Evolutionary conservation across 352 stramenopile species (phyloP), one percentile per base, ranked within the genome.

Genomic region (Globisporangium paroecandrum): DNA sequence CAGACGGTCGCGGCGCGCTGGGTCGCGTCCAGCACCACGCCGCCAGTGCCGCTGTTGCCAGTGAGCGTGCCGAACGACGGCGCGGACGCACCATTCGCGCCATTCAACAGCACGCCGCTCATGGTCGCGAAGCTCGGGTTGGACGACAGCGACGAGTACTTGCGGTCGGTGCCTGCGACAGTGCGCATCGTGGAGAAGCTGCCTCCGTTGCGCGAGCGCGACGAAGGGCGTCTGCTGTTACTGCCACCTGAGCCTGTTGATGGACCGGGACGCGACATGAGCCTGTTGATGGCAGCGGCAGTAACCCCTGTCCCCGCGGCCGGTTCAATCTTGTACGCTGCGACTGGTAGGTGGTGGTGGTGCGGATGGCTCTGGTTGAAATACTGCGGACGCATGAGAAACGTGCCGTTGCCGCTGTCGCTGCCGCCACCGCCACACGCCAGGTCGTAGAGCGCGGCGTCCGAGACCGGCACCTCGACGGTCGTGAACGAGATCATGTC

Each of bases 401-500:
- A 51, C 18, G 43, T 51, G 18, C 18, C 5, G 41, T 46, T 46
- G 38, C 41, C 41, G 41, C 20, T n/a, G 22, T 8, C 20, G 53
- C 56, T 2, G 24, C 63, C 64, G 27, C 18, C 41, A 43, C 70
- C 66, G 6, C 22, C 6, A 7, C 62, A 62, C n/a, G 59, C 60
- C 18, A 64, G 57, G 36, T 54, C 59, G 24, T 49, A 36, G 4
- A 65, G 65, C 27, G 63, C 29, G 27, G 56, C 62, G 58, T 38
- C 62, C 1, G 59, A 20, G 55, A 69, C n/a, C 34, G 47, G 72
- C 18, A 83, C 64, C 20, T 83, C 69, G n/a, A 75, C 79, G 24
- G 75, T 69, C 1, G 46, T 69, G 69, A 82, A 84, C 4, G 79
- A 84, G 63, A 84, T 79, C 79, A 84, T 85, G 71, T 84, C 79